These are phyloP conservation scores for Caloboletus firmus DNA, from an alignment of 1,284 basidiomycete genomes.

Conservation along the genomic window DNA sequence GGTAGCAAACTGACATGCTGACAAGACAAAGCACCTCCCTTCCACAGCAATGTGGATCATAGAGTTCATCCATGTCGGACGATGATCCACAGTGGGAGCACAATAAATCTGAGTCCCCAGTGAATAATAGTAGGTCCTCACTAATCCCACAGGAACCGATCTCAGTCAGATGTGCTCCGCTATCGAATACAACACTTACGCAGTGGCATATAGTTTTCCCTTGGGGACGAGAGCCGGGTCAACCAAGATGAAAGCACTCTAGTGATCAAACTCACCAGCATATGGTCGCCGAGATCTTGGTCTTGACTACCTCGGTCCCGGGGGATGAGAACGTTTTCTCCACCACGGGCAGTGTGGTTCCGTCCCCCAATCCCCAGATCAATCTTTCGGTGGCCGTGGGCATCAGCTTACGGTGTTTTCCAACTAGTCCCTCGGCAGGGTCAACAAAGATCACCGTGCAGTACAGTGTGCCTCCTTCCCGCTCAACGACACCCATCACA, in stretches of 20 bases:
- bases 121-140: constrained; percentile 61
- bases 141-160: constrained; percentile 31
- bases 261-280: constrained; percentile 55
- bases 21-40: constrained; percentile 74
- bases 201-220: constrained; percentile 80
- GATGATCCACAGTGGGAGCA: constrained; percentile 69
- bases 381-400: constrained; percentile 70
- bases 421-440: constrained; percentile 55
- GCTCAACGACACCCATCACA: constrained; percentile 69
- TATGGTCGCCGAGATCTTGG: constrained; percentile 62
- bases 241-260: neutral
- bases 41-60: constrained; percentile 77
- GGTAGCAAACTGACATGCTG: constrained; percentile 63
- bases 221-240: constrained; percentile 20
- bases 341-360: constrained; percentile 48
- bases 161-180: neutral
- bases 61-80: constrained; percentile 61
- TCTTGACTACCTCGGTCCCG: constrained; percentile 35
- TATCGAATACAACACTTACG: constrained; percentile 36
- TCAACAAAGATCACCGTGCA: constrained; percentile 70
- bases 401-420: constrained; percentile 71
- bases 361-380: constrained; percentile 68
- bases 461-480: constrained; percentile 65
- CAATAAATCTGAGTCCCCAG: constrained; percentile 66
- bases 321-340: constrained; percentile 35